Percentiles rank a stretch among this genome's conserved stretches.
Evolutionary conservation across 495 filamentous ascomycete genomes (phyloP).

Genomic region (Barbatosphaeria neglecta): DNA sequence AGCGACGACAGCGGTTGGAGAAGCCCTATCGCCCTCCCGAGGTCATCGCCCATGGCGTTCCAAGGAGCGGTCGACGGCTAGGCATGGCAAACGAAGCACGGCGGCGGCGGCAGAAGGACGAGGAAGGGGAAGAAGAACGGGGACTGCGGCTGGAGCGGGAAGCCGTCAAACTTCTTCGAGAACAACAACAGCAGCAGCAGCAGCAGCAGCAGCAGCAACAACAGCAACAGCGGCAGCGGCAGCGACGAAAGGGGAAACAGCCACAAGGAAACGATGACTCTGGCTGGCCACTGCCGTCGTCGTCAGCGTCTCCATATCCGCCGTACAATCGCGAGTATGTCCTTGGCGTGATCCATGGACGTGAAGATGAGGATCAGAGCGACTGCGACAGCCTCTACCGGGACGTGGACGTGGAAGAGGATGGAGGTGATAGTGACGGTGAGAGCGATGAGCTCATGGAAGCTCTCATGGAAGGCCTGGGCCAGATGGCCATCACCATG

Average conservation of each 20-base stretch:
- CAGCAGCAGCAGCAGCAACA: not conserved
- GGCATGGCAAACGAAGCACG: no score
- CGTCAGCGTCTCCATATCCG: no score
- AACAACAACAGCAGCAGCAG: not conserved
- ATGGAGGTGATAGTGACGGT: not conserved
- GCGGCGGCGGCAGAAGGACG: not conserved
- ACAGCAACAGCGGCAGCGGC: not conserved
- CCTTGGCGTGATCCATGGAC: not conserved
- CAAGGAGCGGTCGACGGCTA: no score
- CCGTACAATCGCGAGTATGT: no score
- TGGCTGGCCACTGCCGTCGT: no score
- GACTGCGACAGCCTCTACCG: not conserved
- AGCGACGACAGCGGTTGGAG: no score
- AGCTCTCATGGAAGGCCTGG: constrained; percentile 11
- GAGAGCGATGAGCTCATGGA: constrained; percentile 8
- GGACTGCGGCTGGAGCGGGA: not conserved
- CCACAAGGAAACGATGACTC: not conserved
- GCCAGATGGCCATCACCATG: constrained; percentile 1
- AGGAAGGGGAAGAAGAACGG: not conserved
- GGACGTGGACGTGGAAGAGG: not conserved
- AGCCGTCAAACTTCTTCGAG: not conserved
- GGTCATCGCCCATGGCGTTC: no score
- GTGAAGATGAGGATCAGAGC: not conserved
- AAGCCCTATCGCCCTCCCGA: no score
- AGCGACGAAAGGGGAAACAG: not conserved